Evolutionary conservation across 345 rosid genomes (phyloP), one percentile per base, ranked within the genome.

Genomic region (Boechera divaricarpa): DNA sequence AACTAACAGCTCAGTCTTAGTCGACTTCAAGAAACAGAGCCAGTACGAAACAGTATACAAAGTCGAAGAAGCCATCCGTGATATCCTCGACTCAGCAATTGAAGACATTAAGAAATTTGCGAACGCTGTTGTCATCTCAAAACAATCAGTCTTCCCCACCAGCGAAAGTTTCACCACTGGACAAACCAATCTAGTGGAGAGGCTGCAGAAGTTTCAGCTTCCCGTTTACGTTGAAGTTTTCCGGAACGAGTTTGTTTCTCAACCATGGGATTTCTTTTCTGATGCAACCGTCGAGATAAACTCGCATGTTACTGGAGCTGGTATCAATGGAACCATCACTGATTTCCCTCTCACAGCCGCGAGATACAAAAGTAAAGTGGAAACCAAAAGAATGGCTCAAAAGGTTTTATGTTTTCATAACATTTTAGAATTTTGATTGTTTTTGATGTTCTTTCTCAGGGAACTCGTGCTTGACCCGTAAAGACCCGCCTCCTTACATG

Each of bases 241-340:
- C 82, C 81, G 79, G 69, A 95, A 95, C 49, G 99, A 95, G 84
- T 95, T 89, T 76, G 77, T 84, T 29, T 91, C 99, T 80, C 98
- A 92, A 72, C 81, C 96, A n/a, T 95, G 90, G 91, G 99, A 95
- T 73, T 92, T 88, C 85, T 91, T 89, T 74, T 71, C 99, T 3
- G 98, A 95, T 61, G 76, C 91, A 16, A 90, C 87, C 2, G 90
- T 85, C 4, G 98, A 95, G 87, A 61, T 95, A 54, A 92, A 92
- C 83, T 41, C 90, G 10, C 84, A 63, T 69, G 77, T 73, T 33
- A 1, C 0, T 24, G 86, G 77, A 55, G 80, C 62, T 33, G 67
- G 42, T 38, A 38, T 92, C 29, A 63, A 67, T 47, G 98, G 98
- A 39, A 80, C 87, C 74, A 64, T 95, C 83, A 95, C 98, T 7